Conservation (phyloP, 2,329 filamentous ascomycete species). For the Zasmidium angulare region DNA sequence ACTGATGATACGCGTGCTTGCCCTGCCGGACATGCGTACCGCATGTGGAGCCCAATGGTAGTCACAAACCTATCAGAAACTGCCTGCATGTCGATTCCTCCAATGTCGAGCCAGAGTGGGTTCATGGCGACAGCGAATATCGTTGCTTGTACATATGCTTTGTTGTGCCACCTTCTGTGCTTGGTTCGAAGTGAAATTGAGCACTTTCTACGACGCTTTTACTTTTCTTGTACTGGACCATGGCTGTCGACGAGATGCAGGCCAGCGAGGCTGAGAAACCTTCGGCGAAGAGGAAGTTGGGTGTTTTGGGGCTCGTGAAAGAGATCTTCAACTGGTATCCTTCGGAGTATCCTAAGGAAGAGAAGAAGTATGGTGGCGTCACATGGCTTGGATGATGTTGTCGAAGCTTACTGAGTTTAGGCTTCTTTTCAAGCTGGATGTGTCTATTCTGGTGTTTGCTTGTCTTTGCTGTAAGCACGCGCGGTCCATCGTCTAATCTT, state of each 20-base stretch:
- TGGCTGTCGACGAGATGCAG: no score
- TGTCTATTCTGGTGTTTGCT: slow-evolving; percentile 1
- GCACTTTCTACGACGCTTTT: no score
- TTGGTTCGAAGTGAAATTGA: no score
- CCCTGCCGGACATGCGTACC: not conserved
- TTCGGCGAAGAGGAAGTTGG: not conserved
- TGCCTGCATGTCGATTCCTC: not conserved
- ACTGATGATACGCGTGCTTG: no score
- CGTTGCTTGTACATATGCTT: not conserved
- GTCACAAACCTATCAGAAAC: not conserved
- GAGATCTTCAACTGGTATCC: slow-evolving; percentile 16
- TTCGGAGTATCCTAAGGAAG: slow-evolving; percentile 4
- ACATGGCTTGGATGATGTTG: not conserved
- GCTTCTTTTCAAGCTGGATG: slow-evolving; percentile 21
- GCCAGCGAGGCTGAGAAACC: not conserved
- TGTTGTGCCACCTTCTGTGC: not conserved
- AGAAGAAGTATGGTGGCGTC: slow-evolving; percentile 5
- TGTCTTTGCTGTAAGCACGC: slow-evolving; percentile 1
- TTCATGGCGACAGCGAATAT: not conserved
- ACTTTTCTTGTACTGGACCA: no score
- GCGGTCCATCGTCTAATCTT: not conserved
- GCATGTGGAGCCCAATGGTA: not conserved
- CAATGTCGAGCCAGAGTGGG: not conserved
- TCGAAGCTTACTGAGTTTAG: not conserved
- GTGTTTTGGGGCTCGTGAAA: slow-evolving; percentile 3